Conservation (phyloP, 768 basidiomycete species). For the Saitozyma sp. region DNA sequence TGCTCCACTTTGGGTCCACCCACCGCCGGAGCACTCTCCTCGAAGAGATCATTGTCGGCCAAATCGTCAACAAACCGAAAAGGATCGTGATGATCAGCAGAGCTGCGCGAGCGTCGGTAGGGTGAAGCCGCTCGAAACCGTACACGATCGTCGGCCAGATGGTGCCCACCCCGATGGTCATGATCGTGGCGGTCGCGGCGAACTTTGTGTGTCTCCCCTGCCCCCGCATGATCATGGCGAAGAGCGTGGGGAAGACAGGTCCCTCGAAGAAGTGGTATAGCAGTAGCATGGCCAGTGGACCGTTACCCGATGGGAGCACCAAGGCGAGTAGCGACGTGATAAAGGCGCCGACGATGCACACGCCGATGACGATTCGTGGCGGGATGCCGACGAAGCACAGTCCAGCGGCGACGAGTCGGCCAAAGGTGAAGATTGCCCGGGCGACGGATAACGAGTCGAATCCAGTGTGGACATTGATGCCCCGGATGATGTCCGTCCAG, state of each 20-base stretch:
- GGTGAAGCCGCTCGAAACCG: slow-evolving; percentile 22
- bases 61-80: slow-evolving; percentile 11
- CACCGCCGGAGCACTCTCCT: slow-evolving; percentile 9
- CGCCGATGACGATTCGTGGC: slow-evolving; percentile 31
- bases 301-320: slow-evolving; percentile 21
- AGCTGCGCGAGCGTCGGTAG: slow-evolving; percentile 3
- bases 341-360: slow-evolving; percentile 37
- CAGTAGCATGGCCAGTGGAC: slow-evolving; percentile 26
- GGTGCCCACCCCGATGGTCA: slow-evolving; percentile 37
- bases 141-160: slow-evolving; percentile 35
- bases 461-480: slow-evolving; percentile 17
- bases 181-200: slow-evolving; percentile 32
- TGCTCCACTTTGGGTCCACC: slow-evolving; percentile 9
- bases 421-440: slow-evolving; percentile 35
- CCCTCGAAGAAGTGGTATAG: slow-evolving; percentile 44
- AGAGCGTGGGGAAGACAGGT: slow-evolving; percentile 47
- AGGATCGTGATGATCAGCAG: slow-evolving; percentile 7
- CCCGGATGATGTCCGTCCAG: slow-evolving; percentile 23
- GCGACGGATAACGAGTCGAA: slow-evolving; percentile 20
- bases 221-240: slow-evolving; percentile 41
- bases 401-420: slow-evolving; percentile 38
- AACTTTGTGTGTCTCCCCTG: slow-evolving; percentile 44
- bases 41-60: slow-evolving; percentile 7
- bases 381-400: slow-evolving; percentile 38
- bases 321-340: slow-evolving; percentile 28